These are phyloP conservation scores for Pulveroboletus sp. DNA, from an alignment of 1,284 basidiomycete genomes.

Conservation along the genomic window DNA sequence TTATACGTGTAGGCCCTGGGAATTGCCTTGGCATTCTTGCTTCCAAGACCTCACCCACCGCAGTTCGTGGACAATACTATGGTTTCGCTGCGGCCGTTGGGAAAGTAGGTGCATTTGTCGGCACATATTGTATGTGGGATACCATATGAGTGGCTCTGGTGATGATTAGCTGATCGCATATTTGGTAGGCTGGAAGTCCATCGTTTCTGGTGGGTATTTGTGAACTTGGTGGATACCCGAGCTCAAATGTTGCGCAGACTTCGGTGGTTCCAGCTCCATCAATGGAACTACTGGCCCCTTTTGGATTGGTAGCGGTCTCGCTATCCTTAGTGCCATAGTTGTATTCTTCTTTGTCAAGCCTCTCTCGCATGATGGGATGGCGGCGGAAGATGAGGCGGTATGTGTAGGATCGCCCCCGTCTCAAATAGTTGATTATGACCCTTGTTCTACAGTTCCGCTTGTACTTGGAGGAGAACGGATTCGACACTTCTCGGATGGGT, in stretches of 20 bases:
- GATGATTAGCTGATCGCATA: conserved; percentile 11
- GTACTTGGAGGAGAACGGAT: conserved; percentile 77
- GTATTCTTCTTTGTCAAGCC: conserved; percentile 78
- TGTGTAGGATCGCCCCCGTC: neutral
- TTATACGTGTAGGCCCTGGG: conserved; percentile 55
- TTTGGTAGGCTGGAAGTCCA: conserved; percentile 63
- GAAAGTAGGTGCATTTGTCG: conserved; percentile 87
- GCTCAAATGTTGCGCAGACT: conserved; percentile 45
- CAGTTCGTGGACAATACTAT: conserved; percentile 85
- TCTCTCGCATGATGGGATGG: conserved; percentile 78
- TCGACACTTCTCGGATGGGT: conserved; percentile 74
- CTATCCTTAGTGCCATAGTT: conserved; percentile 75
- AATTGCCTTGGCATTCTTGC: conserved; percentile 83
- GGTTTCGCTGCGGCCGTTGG: conserved; percentile 86
- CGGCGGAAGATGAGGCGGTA: conserved; percentile 61
- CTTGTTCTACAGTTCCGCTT: conserved; percentile 62
- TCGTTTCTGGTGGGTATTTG: conserved; percentile 53
- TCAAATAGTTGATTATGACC: neutral
- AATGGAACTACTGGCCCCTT: conserved; percentile 79
- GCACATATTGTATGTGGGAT: conserved; percentile 64
- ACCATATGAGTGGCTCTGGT: neutral
- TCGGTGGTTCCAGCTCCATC: conserved; percentile 51
- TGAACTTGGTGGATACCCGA: neutral
- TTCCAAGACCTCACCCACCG: conserved; percentile 80
- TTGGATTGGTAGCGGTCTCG: conserved; percentile 80